These are phyloP conservation scores for Phytophthora pinifolia DNA, from an alignment of 352 stramenopile genomes.

Conservation along the genomic window DNA sequence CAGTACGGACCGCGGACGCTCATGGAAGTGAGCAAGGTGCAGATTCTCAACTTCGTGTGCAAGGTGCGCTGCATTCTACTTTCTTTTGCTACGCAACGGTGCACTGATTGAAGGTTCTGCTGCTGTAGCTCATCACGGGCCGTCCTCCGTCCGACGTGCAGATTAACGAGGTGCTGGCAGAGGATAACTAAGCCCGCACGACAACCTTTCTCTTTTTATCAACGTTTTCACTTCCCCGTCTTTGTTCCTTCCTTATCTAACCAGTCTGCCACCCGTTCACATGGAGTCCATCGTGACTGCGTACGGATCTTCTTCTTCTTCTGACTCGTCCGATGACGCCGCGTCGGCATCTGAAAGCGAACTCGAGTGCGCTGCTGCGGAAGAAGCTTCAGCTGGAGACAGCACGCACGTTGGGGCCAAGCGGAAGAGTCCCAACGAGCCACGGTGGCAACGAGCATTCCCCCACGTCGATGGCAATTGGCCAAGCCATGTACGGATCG, in stretches of 20 bases:
- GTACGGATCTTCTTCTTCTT: slow-evolving; percentile 42
- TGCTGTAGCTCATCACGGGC: slow-evolving; percentile 61
- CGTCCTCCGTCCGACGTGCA: slow-evolving; percentile 67
- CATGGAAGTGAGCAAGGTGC: slow-evolving; percentile 81
- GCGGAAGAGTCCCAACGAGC: slow-evolving; percentile 38
- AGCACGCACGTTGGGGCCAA: slow-evolving; percentile 30
- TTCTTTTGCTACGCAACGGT: background rate
- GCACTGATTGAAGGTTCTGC: slow-evolving; percentile 4
- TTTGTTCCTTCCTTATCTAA: slow-evolving; percentile 17
- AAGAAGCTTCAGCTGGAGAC: background rate
- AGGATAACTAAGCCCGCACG: slow-evolving; percentile 40
- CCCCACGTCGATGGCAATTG: slow-evolving; percentile 81
- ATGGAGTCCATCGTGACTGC: slow-evolving; percentile 46
- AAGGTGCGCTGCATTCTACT: slow-evolving; percentile 46
- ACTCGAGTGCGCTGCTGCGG: slow-evolving; percentile 6
- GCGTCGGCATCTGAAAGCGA: slow-evolving; percentile 21
- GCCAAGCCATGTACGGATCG: slow-evolving; percentile 72
- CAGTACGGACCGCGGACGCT: slow-evolving; percentile 64
- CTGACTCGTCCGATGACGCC: slow-evolving; percentile 22
- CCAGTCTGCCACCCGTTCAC: slow-evolving; percentile 5
- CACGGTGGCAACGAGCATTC: slow-evolving; percentile 63
- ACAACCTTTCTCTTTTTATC: background rate
- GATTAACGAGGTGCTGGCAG: slow-evolving; percentile 62
- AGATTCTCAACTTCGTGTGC: slow-evolving; percentile 89
- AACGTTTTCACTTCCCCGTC: slow-evolving; percentile 16